phyloP scores from a whole-genome alignment of 139 green algal species.

The Ulvella scutata region DNA sequence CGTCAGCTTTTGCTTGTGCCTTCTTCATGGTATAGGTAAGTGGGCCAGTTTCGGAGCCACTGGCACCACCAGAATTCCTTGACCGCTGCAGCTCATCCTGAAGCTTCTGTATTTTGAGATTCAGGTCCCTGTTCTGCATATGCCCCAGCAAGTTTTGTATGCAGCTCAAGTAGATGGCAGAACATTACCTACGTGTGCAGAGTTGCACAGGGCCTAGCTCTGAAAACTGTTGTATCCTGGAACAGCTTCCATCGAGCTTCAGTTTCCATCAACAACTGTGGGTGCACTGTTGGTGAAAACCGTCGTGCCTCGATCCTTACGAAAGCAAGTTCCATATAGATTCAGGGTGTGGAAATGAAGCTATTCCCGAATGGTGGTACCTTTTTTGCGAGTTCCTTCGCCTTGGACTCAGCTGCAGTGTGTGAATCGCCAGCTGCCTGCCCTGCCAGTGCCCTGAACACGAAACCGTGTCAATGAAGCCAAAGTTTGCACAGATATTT shows the following conservation, averaged over 20 bases:
- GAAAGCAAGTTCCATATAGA: too few species aligned
- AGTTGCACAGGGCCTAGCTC: too few species aligned
- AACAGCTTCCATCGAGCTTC: too few species aligned
- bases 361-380: too few species aligned
- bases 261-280: too few species aligned
- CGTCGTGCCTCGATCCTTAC: too few species aligned
- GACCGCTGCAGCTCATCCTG: background rate
- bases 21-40: background rate
- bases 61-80: background rate
- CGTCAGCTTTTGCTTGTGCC: background rate
- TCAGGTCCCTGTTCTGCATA: background rate
- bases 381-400: background rate
- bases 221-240: too few species aligned
- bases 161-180: too few species aligned
- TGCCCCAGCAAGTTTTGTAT: too few species aligned
- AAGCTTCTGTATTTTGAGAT: background rate
- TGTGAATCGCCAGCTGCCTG: background rate
- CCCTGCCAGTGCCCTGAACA: background rate
- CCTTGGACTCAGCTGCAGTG: background rate
- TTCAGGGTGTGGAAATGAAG: too few species aligned
- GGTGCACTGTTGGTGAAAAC: too few species aligned
- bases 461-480: background rate
- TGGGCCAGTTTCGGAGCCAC: background rate
- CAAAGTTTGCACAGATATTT: background rate
- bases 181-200: too few species aligned